phyloP scores from a whole-genome alignment of 2,329 filamentous ascomycete species.

The Pestalotiopsis sp. region DNA sequence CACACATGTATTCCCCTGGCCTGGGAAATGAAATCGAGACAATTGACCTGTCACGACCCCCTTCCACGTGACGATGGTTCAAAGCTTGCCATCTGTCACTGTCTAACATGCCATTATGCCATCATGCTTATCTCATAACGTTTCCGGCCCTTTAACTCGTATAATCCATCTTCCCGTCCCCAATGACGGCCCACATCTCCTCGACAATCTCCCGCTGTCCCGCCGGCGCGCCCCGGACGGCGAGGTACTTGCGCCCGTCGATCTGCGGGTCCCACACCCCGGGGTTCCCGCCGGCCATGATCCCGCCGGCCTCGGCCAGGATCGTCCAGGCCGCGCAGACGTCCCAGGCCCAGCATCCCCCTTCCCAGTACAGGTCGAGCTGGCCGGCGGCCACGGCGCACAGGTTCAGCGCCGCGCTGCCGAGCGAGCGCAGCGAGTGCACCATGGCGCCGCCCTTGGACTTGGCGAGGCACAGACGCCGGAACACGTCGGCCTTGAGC shows the following conservation, averaged over 20 bases:
- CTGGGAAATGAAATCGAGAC: not conserved
- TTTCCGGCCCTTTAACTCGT: constrained; percentile 19
- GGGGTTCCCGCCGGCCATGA: constrained; percentile 72
- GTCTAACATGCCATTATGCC: not conserved
- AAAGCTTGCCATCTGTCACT: not conserved
- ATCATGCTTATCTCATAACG: not conserved
- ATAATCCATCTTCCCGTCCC: constrained; percentile 55
- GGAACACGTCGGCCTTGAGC: constrained; percentile 68
- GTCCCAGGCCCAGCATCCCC: constrained; percentile 84
- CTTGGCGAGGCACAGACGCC: constrained; percentile 56
- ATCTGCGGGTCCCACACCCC: constrained; percentile 68
- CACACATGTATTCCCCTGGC: not conserved
- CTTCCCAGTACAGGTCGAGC: constrained; percentile 79
- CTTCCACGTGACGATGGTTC: not conserved
- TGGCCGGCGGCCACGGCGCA: constrained; percentile 72
- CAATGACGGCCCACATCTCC: constrained; percentile 65
- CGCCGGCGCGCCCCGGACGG: constrained; percentile 59
- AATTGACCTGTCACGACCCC: not conserved
- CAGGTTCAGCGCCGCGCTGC: constrained; percentile 75
- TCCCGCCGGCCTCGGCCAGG: constrained; percentile 71
- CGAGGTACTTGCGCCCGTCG: constrained; percentile 63
- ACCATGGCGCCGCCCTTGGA: constrained; percentile 74
- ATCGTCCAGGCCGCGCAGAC: constrained; percentile 83
- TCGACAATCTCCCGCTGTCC: constrained; percentile 65
- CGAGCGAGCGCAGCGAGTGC: constrained; percentile 70